Base-by-base conservation (phyloP, 306 rosid species). In the Argentina anserina region DNA sequence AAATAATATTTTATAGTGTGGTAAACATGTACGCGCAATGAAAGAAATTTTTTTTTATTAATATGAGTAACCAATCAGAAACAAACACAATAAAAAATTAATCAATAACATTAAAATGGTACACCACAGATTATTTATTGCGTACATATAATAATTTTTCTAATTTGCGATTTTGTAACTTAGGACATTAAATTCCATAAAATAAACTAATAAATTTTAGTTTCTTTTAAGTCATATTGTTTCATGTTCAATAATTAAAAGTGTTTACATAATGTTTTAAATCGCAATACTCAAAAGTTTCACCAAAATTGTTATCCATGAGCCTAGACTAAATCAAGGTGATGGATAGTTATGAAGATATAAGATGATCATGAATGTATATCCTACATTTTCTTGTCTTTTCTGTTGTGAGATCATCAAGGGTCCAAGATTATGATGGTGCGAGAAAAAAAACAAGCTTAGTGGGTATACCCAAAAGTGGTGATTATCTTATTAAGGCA, bases 351-450 rank as follows among this genome's bases (percentile, higher is more conserved):
- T 61, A 61, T 17, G 43, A 61, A 33, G 67, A 33, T 61, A 8
- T 17, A 18, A 12, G 13, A 28, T 17, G 36, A 70, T 23, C 65
- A 23, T 23, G 74, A 3, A 70, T 0, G 50, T 23, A 50, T 34
- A 59, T 18, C 64, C 64, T 70, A 53, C 59, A 52, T 15, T 36
- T 37, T 37, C 65, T 23, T 37, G 65, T 70, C 39, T 39, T 37
- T 52, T 7, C 26, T 37, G 0, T 0, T 3, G 7, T 53, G 39
- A 53, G 33, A 70, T 37, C 74, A 53, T n/a, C 37, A 37, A 25
- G 12, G 74, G 36, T 39, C 28, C 67, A 18, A 62, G 28, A 0
- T 34, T 15, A 23, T 37, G 26, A 37, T 70, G 31, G 5, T 4
- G 14, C 17, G 23, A 12, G 26, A 14, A 33, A n/a, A 14, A 47